phyloP scores from a whole-genome alignment of 164 flowering plant species.

The Kalanchoe fedtschenkoi region DNA sequence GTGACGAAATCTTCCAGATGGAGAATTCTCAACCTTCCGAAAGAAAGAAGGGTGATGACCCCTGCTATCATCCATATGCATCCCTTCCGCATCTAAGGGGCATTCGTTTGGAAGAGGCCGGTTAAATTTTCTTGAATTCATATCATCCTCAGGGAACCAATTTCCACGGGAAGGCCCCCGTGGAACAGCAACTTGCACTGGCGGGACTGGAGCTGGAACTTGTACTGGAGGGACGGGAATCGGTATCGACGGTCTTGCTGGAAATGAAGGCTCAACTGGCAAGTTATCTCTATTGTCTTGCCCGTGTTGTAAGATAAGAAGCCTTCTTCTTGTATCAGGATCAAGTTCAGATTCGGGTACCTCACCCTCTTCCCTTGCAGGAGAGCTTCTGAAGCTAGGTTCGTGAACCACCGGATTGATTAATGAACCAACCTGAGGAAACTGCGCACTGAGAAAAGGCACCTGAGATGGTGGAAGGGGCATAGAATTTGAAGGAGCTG shows the following conservation, averaged over 20 bases:
- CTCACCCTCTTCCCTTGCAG: slow-evolving; percentile 97
- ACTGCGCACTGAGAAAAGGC: slow-evolving; percentile 31
- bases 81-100: slow-evolving; percentile 39
- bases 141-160: slow-evolving; percentile 74
- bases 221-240: slow-evolving; percentile 8
- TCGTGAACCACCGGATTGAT: slow-evolving; percentile 40
- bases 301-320: slow-evolving; percentile 94
- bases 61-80: slow-evolving; percentile 45
- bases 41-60: slow-evolving; percentile 45
- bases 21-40: slow-evolving; percentile 40
- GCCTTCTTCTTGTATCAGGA: slow-evolving; percentile 97
- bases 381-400: slow-evolving; percentile 65
- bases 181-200: slow-evolving; percentile 40
- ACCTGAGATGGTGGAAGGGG: slow-evolving; percentile 32
- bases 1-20: slow-evolving; percentile 41
- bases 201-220: slow-evolving; percentile 45
- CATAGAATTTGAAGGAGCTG: slow-evolving; percentile 34
- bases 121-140: slow-evolving; percentile 42
- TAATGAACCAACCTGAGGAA: slow-evolving; percentile 30
- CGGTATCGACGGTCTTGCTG: slow-evolving; percentile 56
- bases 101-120: slow-evolving; percentile 46
- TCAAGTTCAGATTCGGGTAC: slow-evolving; percentile 97
- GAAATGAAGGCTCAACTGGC: slow-evolving; percentile 55
- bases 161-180: slow-evolving; percentile 39
- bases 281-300: slow-evolving; percentile 66